A percentile compares a stretch with the other conserved stretches of the same genome.
phyloP scores from a whole-genome alignment of 164 flowering plant species.

The Nelumbo lutea region DNA sequence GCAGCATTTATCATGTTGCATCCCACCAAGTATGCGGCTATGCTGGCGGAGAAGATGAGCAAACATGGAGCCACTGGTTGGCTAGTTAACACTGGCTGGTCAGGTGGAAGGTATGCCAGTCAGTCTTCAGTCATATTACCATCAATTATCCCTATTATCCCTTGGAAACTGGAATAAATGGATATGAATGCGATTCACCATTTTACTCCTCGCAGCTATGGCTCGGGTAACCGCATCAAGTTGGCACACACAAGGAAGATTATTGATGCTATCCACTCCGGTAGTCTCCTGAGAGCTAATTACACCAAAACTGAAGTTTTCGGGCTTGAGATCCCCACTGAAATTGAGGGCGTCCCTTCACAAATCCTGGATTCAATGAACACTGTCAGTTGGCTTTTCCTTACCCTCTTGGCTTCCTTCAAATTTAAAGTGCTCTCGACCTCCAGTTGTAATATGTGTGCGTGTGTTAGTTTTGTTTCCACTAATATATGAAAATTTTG shows the following conservation, averaged over 20 bases:
- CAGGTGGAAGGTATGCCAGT: conserved; percentile 81
- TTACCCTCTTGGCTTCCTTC: neutral
- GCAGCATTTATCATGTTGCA: conserved; percentile 99
- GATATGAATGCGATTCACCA: neutral
- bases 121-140: neutral
- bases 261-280: conserved; percentile 95
- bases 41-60: conserved; percentile 97
- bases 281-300: conserved; percentile 61
- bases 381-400: conserved; percentile 47
- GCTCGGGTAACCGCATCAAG: conserved; percentile 80
- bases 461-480: neutral
- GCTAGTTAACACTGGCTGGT: conserved; percentile 99
- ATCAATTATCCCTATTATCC: too few species aligned
- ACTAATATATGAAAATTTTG: neutral
- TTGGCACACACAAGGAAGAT: conserved; percentile 78
- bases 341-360: conserved; percentile 87
- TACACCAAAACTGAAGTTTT: conserved; percentile 71
- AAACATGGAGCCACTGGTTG: conserved; percentile 95
- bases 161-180: too few species aligned
- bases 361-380: conserved; percentile 82
- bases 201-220: conserved; percentile 51
- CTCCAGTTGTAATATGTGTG: neutral
- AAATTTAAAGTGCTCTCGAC: neutral
- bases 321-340: conserved; percentile 81
- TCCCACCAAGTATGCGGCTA: conserved; percentile 95